phyloP scores from a whole-genome alignment of 345 rosid genomes.

The Heritiera littoralis region DNA sequence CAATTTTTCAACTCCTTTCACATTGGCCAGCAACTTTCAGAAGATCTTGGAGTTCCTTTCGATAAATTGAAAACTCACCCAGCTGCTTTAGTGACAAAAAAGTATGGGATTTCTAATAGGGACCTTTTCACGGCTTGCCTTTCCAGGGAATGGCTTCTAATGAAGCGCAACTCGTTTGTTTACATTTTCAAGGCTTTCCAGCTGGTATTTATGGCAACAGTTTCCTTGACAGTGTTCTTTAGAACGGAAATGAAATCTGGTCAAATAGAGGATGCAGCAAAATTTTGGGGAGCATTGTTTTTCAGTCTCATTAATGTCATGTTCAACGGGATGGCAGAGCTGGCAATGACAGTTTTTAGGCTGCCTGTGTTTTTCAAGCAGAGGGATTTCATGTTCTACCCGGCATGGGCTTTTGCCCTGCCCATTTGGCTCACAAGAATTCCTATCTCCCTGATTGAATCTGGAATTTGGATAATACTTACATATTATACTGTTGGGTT shows the following conservation, averaged over 20 bases:
- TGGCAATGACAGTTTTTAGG: conserved; percentile 46
- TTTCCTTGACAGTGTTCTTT: conserved; percentile 51
- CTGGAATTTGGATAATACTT: conserved; percentile 49
- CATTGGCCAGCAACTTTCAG: conserved; percentile 41
- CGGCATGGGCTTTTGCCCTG: conserved; percentile 58
- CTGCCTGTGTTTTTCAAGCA: conserved; percentile 58
- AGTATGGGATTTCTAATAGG: conserved; percentile 51
- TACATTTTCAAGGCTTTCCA: conserved; percentile 55
- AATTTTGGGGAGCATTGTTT: conserved; percentile 53
- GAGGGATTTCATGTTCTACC: conserved; percentile 53
- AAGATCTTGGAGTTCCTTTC: conserved; percentile 40
- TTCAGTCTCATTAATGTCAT: conserved; percentile 52
- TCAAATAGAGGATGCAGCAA: conserved; percentile 27
- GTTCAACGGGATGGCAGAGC: conserved; percentile 64
- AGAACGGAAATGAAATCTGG: conserved; percentile 47
- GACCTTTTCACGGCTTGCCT: conserved; percentile 61
- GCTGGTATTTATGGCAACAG: conserved; percentile 49
- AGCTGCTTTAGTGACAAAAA: conserved; percentile 49
- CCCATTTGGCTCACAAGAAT: conserved; percentile 58
- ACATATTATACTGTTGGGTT: conserved; percentile 67
- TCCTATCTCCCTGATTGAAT: conserved; percentile 51
- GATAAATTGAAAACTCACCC: conserved; percentile 46
- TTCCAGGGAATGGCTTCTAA: conserved; percentile 51
- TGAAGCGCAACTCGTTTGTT: conserved; percentile 47
- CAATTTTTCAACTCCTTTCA: conserved; percentile 38